These are phyloP conservation scores for Aspergillus costaricaensis DNA, from an alignment of 2,329 filamentous ascomycete genomes.

Conservation along the genomic window DNA sequence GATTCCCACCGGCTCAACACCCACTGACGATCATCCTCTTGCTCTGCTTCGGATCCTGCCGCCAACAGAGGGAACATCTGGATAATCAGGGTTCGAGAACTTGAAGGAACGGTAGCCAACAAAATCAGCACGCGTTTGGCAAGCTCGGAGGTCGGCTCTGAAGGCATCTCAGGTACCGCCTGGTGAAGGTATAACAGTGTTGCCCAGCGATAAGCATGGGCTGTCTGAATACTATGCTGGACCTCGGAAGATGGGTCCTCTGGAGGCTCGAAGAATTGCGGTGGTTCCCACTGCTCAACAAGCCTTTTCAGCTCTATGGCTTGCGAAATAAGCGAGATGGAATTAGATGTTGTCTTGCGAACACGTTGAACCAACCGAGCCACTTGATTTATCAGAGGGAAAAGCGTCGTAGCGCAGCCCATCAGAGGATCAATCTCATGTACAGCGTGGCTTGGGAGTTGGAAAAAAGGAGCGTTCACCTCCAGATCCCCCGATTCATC, in stretches of 20 bases:
- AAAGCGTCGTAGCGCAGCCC: slow-evolving; percentile 68
- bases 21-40: slow-evolving; percentile 64
- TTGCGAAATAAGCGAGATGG: slow-evolving; percentile 61
- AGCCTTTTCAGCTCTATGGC: slow-evolving; percentile 63
- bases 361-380: slow-evolving; percentile 67
- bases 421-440: slow-evolving; percentile 69
- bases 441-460: slow-evolving; percentile 47
- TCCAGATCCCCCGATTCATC: slow-evolving; percentile 59
- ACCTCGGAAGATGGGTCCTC: slow-evolving; percentile 65
- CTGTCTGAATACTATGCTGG: slow-evolving; percentile 66
- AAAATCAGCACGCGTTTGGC: slow-evolving; percentile 64
- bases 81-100: slow-evolving; percentile 65
- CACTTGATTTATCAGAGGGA: slow-evolving; percentile 67
- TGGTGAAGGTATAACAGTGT: slow-evolving; percentile 68
- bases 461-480: slow-evolving; percentile 41
- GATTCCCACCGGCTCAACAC: slow-evolving; percentile 63
- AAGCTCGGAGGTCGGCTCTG: slow-evolving; percentile 57
- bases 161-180: slow-evolving; percentile 68
- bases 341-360: slow-evolving; percentile 56
- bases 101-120: slow-evolving; percentile 64
- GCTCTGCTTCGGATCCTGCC: slow-evolving; percentile 65
- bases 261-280: slow-evolving; percentile 59
- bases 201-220: slow-evolving; percentile 67
- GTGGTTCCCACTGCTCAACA: slow-evolving; percentile 64
- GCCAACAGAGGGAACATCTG: slow-evolving; percentile 70